Conservation (phyloP, 2,329 filamentous ascomycete genomes). For the Colletotrichum coccodes region DNA sequence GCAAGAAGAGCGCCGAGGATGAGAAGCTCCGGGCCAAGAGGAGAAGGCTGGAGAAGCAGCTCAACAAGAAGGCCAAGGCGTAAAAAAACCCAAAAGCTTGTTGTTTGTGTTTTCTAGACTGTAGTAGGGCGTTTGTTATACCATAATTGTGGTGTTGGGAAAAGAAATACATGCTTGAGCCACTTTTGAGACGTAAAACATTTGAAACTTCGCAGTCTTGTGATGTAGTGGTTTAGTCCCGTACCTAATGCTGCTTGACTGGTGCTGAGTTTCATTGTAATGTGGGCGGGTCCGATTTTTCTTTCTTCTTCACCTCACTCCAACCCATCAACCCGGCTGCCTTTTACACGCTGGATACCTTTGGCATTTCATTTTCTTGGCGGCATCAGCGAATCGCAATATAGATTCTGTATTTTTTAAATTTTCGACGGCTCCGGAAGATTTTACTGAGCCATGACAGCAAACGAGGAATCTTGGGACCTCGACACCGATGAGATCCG, state of each 20-base stretch:
- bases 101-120: constrained; percentile 20
- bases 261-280: neutral
- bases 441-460: constrained; percentile 19
- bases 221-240: neutral
- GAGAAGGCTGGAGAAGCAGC: constrained; percentile 83
- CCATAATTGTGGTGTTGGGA: constrained; percentile 34
- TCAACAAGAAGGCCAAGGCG: constrained; percentile 48
- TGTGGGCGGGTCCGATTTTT: constrained; percentile 15
- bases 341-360: neutral
- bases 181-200: neutral
- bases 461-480: constrained; percentile 42
- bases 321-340: neutral
- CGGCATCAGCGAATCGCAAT: neutral
- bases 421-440: too few relatives aligned
- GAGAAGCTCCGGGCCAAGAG: constrained; percentile 89
- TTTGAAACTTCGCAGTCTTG: neutral
- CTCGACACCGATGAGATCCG: constrained; percentile 57
- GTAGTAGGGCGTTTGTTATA: constrained; percentile 33
- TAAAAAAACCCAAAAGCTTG: constrained; percentile 13
- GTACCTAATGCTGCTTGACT: neutral
- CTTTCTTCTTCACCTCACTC: constrained; percentile 18
- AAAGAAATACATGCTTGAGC: constrained; percentile 22
- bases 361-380: neutral
- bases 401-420: neutral
- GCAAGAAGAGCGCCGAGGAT: constrained; percentile 89